Percentiles rank a stretch among this genome's conserved stretches.
phyloP scores from a whole-genome alignment of 2,329 filamentous ascomycete species.

The Hypoxylon sp. region DNA sequence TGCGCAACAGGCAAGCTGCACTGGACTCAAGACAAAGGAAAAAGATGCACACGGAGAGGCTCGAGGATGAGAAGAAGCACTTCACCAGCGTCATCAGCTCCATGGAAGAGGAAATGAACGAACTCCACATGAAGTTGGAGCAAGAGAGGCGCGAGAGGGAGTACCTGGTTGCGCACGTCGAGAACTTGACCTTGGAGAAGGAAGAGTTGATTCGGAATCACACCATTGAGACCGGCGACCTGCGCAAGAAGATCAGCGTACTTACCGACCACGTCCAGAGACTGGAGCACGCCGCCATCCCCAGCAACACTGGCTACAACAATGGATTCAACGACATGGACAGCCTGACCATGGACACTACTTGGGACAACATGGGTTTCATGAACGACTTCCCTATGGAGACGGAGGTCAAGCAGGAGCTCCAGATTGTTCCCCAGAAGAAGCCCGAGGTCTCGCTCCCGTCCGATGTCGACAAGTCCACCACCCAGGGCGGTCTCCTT shows the following conservation, averaged over 20 bases:
- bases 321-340: conserved; percentile 87
- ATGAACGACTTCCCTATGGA: conserved; percentile 79
- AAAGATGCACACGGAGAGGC: conserved; percentile 96
- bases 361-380: conserved; percentile 88
- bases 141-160: conserved; percentile 81
- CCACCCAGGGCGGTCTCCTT: conserved; percentile 85
- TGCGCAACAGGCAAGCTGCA: conserved; percentile 96
- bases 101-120: conserved; percentile 82
- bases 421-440: conserved; percentile 68
- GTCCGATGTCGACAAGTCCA: conserved; percentile 71
- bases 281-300: conserved; percentile 74
- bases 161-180: conserved; percentile 80
- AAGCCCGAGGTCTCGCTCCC: conserved; percentile 65
- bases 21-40: conserved; percentile 97
- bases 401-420: conserved; percentile 72
- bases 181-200: conserved; percentile 85
- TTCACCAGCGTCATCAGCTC: conserved; percentile 82
- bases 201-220: conserved; percentile 90
- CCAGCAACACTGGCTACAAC: conserved; percentile 74
- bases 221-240: conserved; percentile 89
- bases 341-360: conserved; percentile 82
- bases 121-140: conserved; percentile 77
- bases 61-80: conserved; percentile 97
- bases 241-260: conserved; percentile 92
- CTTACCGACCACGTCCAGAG: conserved; percentile 80